phyloP scores from a whole-genome alignment of 257 asterid genomes.

The Plantago elongata region DNA sequence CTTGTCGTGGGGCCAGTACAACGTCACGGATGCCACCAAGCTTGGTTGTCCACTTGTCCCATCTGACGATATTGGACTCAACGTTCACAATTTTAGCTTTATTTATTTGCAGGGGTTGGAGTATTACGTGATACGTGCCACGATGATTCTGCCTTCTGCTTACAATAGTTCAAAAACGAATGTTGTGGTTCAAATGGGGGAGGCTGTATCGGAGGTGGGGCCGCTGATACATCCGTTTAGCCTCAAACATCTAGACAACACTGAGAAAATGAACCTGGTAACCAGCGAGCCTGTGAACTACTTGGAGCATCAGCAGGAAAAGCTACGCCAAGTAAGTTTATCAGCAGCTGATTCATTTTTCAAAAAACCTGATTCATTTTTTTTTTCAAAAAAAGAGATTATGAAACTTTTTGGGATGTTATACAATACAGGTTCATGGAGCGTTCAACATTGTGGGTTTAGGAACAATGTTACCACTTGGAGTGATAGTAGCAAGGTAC shows the following conservation, averaged over 20 bases:
- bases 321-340: constrained; percentile 34
- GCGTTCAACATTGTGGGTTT: constrained; percentile 54
- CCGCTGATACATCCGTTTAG: constrained; percentile 35
- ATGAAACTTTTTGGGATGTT: no score
- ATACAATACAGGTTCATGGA: constrained; percentile 56
- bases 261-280: constrained; percentile 35
- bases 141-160: constrained; percentile 27
- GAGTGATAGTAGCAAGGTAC: constrained; percentile 53
- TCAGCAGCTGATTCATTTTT: no score
- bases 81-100: constrained; percentile 18
- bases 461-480: constrained; percentile 56
- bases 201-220: constrained; percentile 9
- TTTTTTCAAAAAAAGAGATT: neutral
- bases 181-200: constrained; percentile 57
- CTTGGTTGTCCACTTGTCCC: constrained; percentile 39
- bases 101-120: neutral
- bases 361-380: neutral
- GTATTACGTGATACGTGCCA: constrained; percentile 34
- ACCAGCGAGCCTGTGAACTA: neutral
- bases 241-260: constrained; percentile 31
- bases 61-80: constrained; percentile 23
- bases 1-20: constrained; percentile 19
- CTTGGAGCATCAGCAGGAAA: constrained; percentile 14
- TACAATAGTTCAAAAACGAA: constrained; percentile 25
- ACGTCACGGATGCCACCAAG: constrained; percentile 30